phyloP scores from a whole-genome alignment of 257 asterid genomes.

The Solanum piurae region DNA sequence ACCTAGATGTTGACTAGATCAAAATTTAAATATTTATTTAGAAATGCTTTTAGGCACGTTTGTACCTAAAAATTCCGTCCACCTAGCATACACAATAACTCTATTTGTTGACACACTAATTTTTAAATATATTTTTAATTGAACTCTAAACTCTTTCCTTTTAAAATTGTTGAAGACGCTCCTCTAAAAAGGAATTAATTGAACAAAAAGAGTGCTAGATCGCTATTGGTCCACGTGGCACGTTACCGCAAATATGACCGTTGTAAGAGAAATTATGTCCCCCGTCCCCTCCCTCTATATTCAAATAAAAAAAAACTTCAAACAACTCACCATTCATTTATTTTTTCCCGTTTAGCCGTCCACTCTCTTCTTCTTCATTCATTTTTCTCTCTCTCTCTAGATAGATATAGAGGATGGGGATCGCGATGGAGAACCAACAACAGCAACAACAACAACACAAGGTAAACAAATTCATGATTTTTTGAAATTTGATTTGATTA shows the following conservation, averaged over 20 bases:
- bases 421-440: constrained; percentile 33
- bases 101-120: too few relatives aligned
- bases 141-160: too few relatives aligned
- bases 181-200: background rate
- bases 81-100: too few relatives aligned
- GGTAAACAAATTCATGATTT: constrained; percentile 15
- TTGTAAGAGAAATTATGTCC: background rate
- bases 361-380: background rate
- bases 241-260: constrained; percentile 8
- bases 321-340: background rate
- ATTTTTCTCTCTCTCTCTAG: background rate
- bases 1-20: too few relatives aligned
- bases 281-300: background rate
- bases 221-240: constrained; percentile 1
- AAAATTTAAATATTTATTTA: too few relatives aligned
- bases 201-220: background rate
- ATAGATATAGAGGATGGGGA: constrained; percentile 32
- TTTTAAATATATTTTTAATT: too few relatives aligned
- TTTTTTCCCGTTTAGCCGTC: background rate
- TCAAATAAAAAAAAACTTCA: background rate
- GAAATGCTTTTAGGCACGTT: too few relatives aligned
- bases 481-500: background rate
- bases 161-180: background rate
- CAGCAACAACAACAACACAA: constrained; percentile 40
- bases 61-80: too few relatives aligned